Evolutionary conservation across 768 basidiomycete species (phyloP), one percentile per base, ranked within the genome.

Genomic region (Auricularia auricula-judae): DNA sequence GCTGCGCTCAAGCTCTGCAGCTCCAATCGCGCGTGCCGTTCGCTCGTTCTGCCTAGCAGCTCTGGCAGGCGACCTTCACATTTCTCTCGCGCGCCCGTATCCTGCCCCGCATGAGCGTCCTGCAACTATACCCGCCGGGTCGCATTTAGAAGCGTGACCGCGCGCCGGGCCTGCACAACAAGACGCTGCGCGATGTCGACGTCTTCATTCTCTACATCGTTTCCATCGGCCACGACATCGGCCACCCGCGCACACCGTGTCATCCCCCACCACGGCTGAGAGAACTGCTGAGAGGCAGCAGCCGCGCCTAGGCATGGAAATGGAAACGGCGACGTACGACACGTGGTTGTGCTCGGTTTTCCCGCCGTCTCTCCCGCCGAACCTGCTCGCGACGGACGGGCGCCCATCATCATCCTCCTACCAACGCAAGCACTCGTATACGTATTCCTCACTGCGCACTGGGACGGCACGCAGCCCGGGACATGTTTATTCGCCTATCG

Each of bases 151-250:
- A 67, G 54, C 35, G 74, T 68, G 66, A 72, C 70, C 63, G 70
- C 29, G 34, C 54, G 16, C 51, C 53, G 60, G 39, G 51, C 4
- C 35, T 63, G n/a, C 63, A 69, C 16, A 62, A 69, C 51, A 39
- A 75, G 63, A 68, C 80, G 1, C 63, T 81, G 47, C 63, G 78
- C 10, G 83, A 85, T 23, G 80, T 83, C 63, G 95, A 98, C 70
- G 75, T 98, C 14, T 88, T 98, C 70, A 84, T 89, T 1, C 75
- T 98, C 14, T 89, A 88, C 70, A 79, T 99, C 63, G 93, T 92
- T 1, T 95, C 95, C 51, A 93, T 99, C 69, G 97, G 97, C 0
- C 97, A 99, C 72, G 97, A 99, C 74, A 93, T 93, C 18, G 96
- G 93, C 0, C 97, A 99, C 76, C 97, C 97, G 0, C 44, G 35